Evolutionary conservation across 345 rosid species (phyloP).

Genomic region (Sonneratia alba): DNA sequence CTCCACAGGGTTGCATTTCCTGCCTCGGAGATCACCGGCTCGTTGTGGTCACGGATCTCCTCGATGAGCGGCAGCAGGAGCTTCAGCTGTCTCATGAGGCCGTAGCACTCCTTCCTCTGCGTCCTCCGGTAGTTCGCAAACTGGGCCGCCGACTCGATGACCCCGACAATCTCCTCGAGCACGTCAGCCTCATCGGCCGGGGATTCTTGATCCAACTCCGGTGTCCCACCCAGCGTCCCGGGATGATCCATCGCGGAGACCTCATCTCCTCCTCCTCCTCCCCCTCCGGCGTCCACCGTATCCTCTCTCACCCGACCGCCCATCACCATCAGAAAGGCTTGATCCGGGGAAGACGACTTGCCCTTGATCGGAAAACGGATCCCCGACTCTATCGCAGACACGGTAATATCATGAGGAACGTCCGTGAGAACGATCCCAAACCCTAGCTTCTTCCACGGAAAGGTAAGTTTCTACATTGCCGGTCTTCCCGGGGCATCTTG

Average conservation of each 20-base stretch:
- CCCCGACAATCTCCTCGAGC: conserved; percentile 23
- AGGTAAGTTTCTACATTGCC: background rate
- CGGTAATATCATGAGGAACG: background rate
- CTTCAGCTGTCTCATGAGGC: conserved; percentile 57
- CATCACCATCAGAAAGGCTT: conserved; percentile 17
- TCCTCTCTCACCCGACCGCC: conserved; percentile 14
- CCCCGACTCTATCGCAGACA: background rate
- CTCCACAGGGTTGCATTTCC: conserved; percentile 17
- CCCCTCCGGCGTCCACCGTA: conserved; percentile 2
- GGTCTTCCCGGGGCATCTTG: background rate
- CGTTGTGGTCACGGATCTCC: conserved; percentile 33
- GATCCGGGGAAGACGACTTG: background rate
- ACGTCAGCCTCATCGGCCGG: conserved; percentile 16
- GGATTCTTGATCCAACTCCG: background rate
- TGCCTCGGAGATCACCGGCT: conserved; percentile 13
- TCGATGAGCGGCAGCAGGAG: conserved; percentile 54
- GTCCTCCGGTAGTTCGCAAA: conserved; percentile 42
- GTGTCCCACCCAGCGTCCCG: background rate
- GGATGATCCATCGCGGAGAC: conserved; percentile 10
- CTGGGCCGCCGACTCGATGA: conserved; percentile 38
- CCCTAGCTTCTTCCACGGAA: background rate
- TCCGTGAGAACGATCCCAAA: background rate
- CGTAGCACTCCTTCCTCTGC: conserved; percentile 48
- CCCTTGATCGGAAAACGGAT: background rate
- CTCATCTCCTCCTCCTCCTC: conserved; percentile 22